Evolutionary conservation across 805 yeast genomes (phyloP).

Genomic region (Pichia thaimueangensis): DNA sequence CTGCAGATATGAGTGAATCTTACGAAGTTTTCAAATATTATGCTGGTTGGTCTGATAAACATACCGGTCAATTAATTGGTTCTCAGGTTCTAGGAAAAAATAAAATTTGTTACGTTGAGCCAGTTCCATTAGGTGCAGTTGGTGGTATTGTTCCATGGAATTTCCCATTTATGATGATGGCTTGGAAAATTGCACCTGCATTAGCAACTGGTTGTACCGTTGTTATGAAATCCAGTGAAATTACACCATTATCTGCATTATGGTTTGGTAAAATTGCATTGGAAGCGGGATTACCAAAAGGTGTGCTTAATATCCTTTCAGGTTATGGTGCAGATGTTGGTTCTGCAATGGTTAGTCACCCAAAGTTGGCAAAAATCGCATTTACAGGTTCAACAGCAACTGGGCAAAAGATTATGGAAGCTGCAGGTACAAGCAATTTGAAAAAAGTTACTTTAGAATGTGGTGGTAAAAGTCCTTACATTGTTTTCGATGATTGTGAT

Average conservation of each 20-base stretch:
- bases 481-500: conserved; percentile 48
- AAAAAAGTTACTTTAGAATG: conserved; percentile 56
- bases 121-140: conserved; percentile 65
- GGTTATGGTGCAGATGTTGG: conserved; percentile 72
- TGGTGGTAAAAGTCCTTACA: conserved; percentile 54
- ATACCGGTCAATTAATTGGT: conserved; percentile 53
- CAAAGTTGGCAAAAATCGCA: conserved; percentile 62
- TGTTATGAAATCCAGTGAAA: conserved; percentile 67
- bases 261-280: conserved; percentile 54
- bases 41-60: conserved; percentile 78
- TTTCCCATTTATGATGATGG: conserved; percentile 70
- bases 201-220: conserved; percentile 69
- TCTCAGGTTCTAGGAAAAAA: conserved; percentile 28
- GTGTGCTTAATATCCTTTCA: conserved; percentile 67
- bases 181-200: conserved; percentile 77
- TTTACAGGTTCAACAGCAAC: conserved; percentile 77
- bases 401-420: conserved; percentile 63
- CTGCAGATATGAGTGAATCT: conserved; percentile 28
- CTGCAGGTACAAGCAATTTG: conserved; percentile 51
- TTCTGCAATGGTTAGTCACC: conserved; percentile 57
- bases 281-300: conserved; percentile 69
- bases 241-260: conserved; percentile 68
- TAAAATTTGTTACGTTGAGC: conserved; percentile 47
- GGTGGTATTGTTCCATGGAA: conserved; percentile 83
- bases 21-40: conserved; percentile 49